Evolutionary conservation across 108 stramenopile species (phyloP).

Genomic region (Discostella stelligeroides): DNA sequence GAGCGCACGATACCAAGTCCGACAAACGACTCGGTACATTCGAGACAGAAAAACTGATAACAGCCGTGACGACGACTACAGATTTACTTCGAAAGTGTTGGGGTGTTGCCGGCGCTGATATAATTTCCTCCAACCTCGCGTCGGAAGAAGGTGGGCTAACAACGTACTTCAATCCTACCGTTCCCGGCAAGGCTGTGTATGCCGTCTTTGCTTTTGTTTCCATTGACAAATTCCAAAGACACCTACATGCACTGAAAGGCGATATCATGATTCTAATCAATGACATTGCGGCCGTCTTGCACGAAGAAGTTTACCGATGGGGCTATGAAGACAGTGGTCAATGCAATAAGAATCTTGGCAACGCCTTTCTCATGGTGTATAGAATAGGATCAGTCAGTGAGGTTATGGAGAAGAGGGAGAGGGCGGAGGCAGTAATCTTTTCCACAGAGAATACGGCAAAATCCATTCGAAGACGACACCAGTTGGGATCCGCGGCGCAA

Average conservation of each 20-base stretch:
- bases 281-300: slow-evolving; percentile 91
- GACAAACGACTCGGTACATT: slow-evolving; percentile 72
- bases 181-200: slow-evolving; percentile 86
- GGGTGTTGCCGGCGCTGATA: slow-evolving; percentile 96
- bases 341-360: slow-evolving; percentile 97
- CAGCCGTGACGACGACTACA: slow-evolving; percentile 91
- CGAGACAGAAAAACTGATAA: slow-evolving; percentile 93
- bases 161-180: slow-evolving; percentile 89
- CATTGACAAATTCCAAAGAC: slow-evolving; percentile 87
- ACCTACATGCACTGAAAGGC: slow-evolving; percentile 81
- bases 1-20: slow-evolving; percentile 25
- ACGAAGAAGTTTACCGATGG: slow-evolving; percentile 91
- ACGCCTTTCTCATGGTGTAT: slow-evolving; percentile 91
- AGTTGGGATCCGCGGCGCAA: not conserved
- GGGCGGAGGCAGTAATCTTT: slow-evolving; percentile 82
- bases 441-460: slow-evolving; percentile 33
- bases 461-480: slow-evolving; percentile 20
- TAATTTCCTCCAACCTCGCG: slow-evolving; percentile 95
- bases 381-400: slow-evolving; percentile 79
- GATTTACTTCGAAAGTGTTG: slow-evolving; percentile 94
- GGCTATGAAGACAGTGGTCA: slow-evolving; percentile 86
- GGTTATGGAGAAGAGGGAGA: slow-evolving; percentile 70
- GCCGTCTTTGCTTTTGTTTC: slow-evolving; percentile 95
- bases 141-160: slow-evolving; percentile 70
- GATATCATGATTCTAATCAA: slow-evolving; percentile 97